A percentile compares a stretch with the other conserved stretches of the same genome.
Conservation (phyloP, 1,139 yeast species). For the Yamadazyma dendronema region DNA sequence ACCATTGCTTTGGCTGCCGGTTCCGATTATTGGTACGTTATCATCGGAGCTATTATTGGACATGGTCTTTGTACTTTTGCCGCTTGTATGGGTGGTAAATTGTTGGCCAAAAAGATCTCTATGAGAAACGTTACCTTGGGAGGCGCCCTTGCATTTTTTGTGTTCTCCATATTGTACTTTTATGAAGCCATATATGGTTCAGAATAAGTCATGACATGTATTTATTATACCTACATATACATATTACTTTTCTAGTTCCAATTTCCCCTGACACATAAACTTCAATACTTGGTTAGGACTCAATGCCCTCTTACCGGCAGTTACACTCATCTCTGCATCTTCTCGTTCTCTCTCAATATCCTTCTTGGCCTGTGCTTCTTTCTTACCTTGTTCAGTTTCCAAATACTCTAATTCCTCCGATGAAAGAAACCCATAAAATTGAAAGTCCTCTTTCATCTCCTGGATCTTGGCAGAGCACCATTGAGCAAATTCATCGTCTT, state of each 20-base stretch:
- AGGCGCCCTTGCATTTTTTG: constrained; percentile 82
- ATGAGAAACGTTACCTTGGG: constrained; percentile 90
- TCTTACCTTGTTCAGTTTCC: constrained; percentile 42
- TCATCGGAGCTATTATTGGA: constrained; percentile 86
- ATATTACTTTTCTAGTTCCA: constrained; percentile 2
- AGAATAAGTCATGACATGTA: no score
- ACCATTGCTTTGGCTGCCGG: constrained; percentile 99
- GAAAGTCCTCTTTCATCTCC: constrained; percentile 53
- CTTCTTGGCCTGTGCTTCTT: constrained; percentile 28
- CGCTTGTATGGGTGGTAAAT: constrained; percentile 93
- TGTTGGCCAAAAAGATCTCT: constrained; percentile 83
- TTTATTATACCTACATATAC: neutral
- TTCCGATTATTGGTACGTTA: constrained; percentile 85
- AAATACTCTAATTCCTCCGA: constrained; percentile 42
- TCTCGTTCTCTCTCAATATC: constrained; percentile 26
- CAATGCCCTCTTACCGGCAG: constrained; percentile 32
- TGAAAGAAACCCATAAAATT: constrained; percentile 61
- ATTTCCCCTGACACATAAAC: constrained; percentile 40
- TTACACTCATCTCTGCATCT: constrained; percentile 26
- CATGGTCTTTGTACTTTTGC: constrained; percentile 87
- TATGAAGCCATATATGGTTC: constrained; percentile 53
- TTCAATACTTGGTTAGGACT: constrained; percentile 39
- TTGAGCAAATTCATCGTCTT: constrained; percentile 55
- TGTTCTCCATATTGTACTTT: constrained; percentile 80
- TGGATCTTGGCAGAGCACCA: constrained; percentile 62